These are phyloP conservation scores for Cochliopodium minus DNA, from an alignment of 208 protist species.

Conservation along the genomic window DNA sequence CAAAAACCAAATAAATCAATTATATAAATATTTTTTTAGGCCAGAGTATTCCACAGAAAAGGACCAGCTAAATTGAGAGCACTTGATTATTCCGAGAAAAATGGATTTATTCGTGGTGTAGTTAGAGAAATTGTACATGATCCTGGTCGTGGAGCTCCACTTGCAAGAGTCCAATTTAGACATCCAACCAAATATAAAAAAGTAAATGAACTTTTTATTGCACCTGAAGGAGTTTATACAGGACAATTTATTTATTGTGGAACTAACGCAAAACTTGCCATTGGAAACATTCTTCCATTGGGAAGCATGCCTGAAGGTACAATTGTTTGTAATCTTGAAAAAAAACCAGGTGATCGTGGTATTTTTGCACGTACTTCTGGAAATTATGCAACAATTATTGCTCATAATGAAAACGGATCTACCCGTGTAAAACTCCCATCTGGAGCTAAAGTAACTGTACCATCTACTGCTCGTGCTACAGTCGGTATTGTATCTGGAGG, in stretches of 20 bases:
- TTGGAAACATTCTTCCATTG: conserved; percentile 95
- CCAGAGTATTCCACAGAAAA: conserved; percentile 79
- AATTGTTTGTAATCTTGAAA: conserved; percentile 95
- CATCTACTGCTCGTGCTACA: conserved; percentile 73
- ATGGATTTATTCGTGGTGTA: conserved; percentile 66
- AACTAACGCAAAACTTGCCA: conserved; percentile 71
- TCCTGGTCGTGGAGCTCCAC: conserved; percentile 90
- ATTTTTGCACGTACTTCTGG: conserved; percentile 75
- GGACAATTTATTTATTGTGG: conserved; percentile 96
- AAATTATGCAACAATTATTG: conserved; percentile 86
- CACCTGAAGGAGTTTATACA: conserved; percentile 93
- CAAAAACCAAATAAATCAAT: too few relatives aligned
- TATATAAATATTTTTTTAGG: too few relatives aligned
- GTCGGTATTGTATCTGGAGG: conserved; percentile 94
- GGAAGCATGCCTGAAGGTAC: conserved; percentile 92
- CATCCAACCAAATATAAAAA: conserved; percentile 73
- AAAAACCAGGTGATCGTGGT: conserved; percentile 82
- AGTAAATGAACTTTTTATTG: conserved; percentile 81
- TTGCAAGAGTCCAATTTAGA: conserved; percentile 89
- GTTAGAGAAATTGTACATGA: conserved; percentile 95
- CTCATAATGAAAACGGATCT: conserved; percentile 81
- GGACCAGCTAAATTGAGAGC: conserved; percentile 79
- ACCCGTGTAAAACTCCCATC: conserved; percentile 93
- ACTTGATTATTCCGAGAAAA: conserved; percentile 86
- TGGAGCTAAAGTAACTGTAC: conserved; percentile 87